Evolutionary conservation across 257 asterid genomes (phyloP).

Genomic region (Penstemon newberryi): DNA sequence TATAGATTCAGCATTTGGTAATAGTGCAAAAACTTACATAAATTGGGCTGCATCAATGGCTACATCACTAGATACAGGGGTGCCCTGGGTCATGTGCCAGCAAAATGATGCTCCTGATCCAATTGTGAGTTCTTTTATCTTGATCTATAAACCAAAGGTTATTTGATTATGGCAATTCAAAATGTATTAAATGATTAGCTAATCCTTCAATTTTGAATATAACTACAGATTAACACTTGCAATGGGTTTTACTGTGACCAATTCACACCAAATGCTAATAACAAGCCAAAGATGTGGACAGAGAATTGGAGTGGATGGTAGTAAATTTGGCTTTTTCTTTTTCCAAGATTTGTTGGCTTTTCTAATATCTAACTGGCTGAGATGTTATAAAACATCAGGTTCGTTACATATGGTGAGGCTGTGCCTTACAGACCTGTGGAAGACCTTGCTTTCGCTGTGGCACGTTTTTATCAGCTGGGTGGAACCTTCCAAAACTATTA

Average conservation of each 20-base stretch:
- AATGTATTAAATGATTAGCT: not conserved
- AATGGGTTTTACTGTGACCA: constrained; percentile 94
- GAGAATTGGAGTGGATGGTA: constrained; percentile 99
- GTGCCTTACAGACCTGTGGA: constrained; percentile 78
- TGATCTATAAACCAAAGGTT: not conserved
- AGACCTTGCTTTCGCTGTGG: constrained; percentile 90
- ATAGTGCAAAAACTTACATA: constrained; percentile 64
- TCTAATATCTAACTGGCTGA: not conserved
- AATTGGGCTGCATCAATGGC: constrained; percentile 96
- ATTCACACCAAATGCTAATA: constrained; percentile 77
- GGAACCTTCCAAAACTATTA: constrained; percentile 95
- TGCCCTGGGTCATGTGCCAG: constrained; percentile 98
- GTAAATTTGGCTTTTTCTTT: constrained; percentile 5
- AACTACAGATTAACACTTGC: constrained; percentile 82
- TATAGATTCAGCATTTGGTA: constrained; percentile 54
- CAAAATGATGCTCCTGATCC: constrained; percentile 90
- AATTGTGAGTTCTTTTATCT: constrained; percentile 44
- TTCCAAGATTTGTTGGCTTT: constrained; percentile 3
- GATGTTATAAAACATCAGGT: constrained; percentile 46
- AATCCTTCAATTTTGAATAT: not conserved
- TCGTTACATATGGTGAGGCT: constrained; percentile 70
- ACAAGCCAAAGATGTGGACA: constrained; percentile 90
- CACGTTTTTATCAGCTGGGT: constrained; percentile 85
- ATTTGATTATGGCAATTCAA: constrained; percentile 7
- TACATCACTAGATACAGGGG: constrained; percentile 69